Conservation (phyloP, 495 filamentous ascomycete genomes). For the Cetradonia linearis region DNA sequence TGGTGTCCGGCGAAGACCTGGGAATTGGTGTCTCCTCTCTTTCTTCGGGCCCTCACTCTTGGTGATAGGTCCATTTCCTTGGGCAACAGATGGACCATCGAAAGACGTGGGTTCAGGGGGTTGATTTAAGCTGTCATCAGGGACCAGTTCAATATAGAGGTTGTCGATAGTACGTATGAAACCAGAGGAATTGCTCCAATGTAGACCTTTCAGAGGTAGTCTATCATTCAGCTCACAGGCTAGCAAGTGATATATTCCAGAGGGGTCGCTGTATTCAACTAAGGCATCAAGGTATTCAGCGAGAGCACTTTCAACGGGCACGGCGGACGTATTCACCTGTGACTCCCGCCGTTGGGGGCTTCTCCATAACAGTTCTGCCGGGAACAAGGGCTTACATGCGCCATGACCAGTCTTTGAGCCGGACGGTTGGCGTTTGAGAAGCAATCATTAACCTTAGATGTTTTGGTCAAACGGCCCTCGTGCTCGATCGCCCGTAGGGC, state of each 20-base stretch:
- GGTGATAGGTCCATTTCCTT: background rate
- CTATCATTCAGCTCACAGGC: constrained; percentile 63
- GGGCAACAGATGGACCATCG: constrained; percentile 21
- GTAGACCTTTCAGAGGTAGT: constrained; percentile 82
- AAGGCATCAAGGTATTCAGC: background rate
- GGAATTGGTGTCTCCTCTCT: constrained; percentile 86
- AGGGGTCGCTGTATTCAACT: constrained; percentile 78
- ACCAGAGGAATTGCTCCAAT: constrained; percentile 90
- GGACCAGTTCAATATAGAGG: constrained; percentile 77
- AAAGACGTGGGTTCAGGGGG: constrained; percentile 30
- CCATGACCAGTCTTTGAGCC: constrained; percentile 11
- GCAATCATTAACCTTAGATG: background rate
- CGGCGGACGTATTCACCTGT: constrained; percentile 9
- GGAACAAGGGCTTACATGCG: constrained; percentile 8
- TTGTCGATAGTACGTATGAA: constrained; percentile 87
- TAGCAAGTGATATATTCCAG: constrained; percentile 71
- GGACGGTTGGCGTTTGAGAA: background rate
- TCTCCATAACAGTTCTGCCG: constrained; percentile 18
- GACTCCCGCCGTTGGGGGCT: constrained; percentile 11
- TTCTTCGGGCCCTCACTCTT: constrained; percentile 23
- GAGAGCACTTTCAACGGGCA: background rate
- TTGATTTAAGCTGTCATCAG: constrained; percentile 35
- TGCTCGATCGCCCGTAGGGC: background rate
- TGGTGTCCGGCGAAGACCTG: constrained; percentile 82
- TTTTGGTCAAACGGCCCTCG: background rate